phyloP scores from a whole-genome alignment of 768 basidiomycete genomes.

The Tricholoma sp. region DNA sequence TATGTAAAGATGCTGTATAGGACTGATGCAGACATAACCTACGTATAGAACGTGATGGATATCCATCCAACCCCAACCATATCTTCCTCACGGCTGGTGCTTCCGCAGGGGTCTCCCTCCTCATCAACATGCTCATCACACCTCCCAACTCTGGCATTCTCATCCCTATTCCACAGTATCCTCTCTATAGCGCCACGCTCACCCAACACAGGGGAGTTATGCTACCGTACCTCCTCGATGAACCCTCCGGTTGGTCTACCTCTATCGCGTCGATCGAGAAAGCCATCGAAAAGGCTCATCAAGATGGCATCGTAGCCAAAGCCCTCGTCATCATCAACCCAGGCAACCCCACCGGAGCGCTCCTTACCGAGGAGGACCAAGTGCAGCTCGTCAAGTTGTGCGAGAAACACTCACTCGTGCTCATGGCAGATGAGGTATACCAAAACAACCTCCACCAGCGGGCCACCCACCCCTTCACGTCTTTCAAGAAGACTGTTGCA shows the following conservation, averaged over 20 bases:
- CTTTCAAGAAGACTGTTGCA: conserved; percentile 87
- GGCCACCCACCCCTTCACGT: conserved; percentile 70
- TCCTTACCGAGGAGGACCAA: conserved; percentile 71
- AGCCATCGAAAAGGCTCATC: conserved; percentile 60
- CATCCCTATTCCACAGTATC: conserved; percentile 98
- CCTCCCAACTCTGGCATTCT: conserved; percentile 69
- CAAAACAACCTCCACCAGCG: conserved; percentile 84
- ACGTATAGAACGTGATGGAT: conserved; percentile 79
- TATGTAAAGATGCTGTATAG: conserved; percentile 26
- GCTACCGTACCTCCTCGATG: conserved; percentile 87
- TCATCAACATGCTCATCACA: conserved; percentile 76
- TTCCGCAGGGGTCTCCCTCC: conserved; percentile 86
- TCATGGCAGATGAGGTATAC: conserved; percentile 99
- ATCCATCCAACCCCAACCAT: conserved; percentile 71
- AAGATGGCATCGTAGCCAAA: conserved; percentile 60
- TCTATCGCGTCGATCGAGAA: conserved; percentile 60
- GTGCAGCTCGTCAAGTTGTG: conserved; percentile 75
- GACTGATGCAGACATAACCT: conserved; percentile 5
- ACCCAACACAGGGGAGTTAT: conserved; percentile 78
- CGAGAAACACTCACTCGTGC: conserved; percentile 77
- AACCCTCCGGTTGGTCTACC: conserved; percentile 78
- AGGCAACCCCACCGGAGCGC: conserved; percentile 92
- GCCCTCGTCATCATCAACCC: conserved; percentile 98
- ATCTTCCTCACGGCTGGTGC: conserved; percentile 97
- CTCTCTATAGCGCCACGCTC: conserved; percentile 92